Base-by-base conservation (phyloP, 345 rosid genomes). In the Eucalyptus regnans region DNA sequence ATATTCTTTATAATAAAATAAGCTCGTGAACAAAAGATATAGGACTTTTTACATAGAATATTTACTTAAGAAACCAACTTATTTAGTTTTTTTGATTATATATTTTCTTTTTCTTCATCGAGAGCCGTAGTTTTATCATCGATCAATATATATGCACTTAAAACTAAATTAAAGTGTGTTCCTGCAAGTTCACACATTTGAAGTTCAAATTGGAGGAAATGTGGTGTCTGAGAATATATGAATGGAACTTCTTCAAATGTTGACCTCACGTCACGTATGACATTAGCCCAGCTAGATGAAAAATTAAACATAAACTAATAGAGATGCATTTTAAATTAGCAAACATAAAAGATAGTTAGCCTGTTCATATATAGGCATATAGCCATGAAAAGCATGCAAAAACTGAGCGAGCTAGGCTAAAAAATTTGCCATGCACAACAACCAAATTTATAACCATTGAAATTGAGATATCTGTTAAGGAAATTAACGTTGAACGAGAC, bases 401-500 rank as follows among this genome's bases (percentile, higher is more conserved):
- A 33, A 33, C 2, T 5, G 44, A 68, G 80, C 44, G 9, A 33
- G 12, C 81, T 3, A 68, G 81, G 44, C 81, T 68, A 37, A 68
- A 66, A 68, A 68, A 33, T 33, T 68, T 33, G 44, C 80, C 81
- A 68, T 33, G 81, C 44, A 68, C 33, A 8, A 33, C 23, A 33
- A 33, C 5, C 81, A 17, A 68, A 16, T 33, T 17, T 68, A 68
- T 4, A 7, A 8, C 12, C 1, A 20, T 68, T 10, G 25, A 71
- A 33, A 71, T 9, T 33, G 12, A 9, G 1, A 71, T 17, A 71
- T 2, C 1, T 1, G 0, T 33, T 17, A 33, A 71, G 7, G 4
- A 71, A 68, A 71, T 22, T 33, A 33, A 27, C 3, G 8, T 29
- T 62, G 68, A 33, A 8, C 0, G 4, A 20, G 20, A 37, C 13